Conservation (phyloP, 148 eudicot species). For the Chenopodium suecicum region DNA sequence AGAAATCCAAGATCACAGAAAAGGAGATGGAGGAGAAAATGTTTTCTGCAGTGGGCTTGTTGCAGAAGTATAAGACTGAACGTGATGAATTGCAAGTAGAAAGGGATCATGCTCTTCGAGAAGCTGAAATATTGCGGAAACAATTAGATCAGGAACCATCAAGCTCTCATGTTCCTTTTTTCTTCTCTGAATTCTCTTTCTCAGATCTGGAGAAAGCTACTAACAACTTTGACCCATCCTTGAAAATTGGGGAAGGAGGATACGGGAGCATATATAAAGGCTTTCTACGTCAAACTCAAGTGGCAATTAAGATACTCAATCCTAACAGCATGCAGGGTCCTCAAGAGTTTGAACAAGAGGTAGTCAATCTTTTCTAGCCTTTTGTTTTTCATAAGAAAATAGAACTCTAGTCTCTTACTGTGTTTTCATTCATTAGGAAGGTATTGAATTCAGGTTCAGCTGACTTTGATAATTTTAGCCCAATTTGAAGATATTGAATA, state of each 20-base stretch:
- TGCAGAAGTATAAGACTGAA: slow-evolving; percentile 69
- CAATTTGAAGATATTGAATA: background rate
- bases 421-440: background rate
- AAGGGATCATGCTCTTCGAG: slow-evolving; percentile 55
- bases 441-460: background rate
- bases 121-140: slow-evolving; percentile 51
- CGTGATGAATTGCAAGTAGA: slow-evolving; percentile 60
- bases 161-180: slow-evolving; percentile 34
- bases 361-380: slow-evolving; percentile 15
- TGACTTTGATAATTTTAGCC: background rate
- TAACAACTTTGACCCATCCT: slow-evolving; percentile 43
- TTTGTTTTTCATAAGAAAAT: background rate
- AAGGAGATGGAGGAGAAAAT: slow-evolving; percentile 64
- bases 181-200: slow-evolving; percentile 59
- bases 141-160: slow-evolving; percentile 39
- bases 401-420: background rate
- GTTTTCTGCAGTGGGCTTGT: slow-evolving; percentile 57
- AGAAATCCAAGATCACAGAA: slow-evolving; percentile 29
- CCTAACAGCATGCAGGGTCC: slow-evolving; percentile 66
- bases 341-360: slow-evolving; percentile 83
- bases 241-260: slow-evolving; percentile 87
- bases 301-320: slow-evolving; percentile 69
- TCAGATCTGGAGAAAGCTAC: slow-evolving; percentile 78
- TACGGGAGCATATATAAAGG: slow-evolving; percentile 70
- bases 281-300: slow-evolving; percentile 62